Conservation (phyloP, 1,284 basidiomycete species). For the Rhodotorula glutinis region DNA sequence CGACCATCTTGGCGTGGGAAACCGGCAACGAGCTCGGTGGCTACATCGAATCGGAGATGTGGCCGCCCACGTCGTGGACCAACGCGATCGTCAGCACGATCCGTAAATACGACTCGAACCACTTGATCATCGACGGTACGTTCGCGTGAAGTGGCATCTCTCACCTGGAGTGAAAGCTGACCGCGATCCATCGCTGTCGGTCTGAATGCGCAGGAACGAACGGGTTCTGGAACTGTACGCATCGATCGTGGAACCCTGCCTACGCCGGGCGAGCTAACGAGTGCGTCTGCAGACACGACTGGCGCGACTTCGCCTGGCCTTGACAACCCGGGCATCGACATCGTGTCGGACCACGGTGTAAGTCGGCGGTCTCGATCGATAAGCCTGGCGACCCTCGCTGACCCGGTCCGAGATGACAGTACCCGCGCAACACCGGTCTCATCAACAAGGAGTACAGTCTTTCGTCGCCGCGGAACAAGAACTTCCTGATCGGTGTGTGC, state of each 20-base stretch:
- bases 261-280: too few species aligned
- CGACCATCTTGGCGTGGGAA: slow-evolving; percentile 39
- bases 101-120: slow-evolving; percentile 10
- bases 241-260: too few species aligned
- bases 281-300: neutral
- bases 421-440: slow-evolving; percentile 15
- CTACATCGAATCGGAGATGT: slow-evolving; percentile 25
- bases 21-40: slow-evolving; percentile 39
- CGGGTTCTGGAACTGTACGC: slow-evolving; percentile 24
- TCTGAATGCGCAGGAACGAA: neutral
- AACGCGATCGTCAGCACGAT: slow-evolving; percentile 16
- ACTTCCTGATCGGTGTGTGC: slow-evolving; percentile 8
- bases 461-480: neutral
- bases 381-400: neutral
- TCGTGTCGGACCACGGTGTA: slow-evolving; percentile 25
- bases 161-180: neutral
- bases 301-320: slow-evolving; percentile 7
- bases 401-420: neutral
- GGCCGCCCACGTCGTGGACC: slow-evolving; percentile 31
- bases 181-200: neutral
- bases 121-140: slow-evolving; percentile 35
- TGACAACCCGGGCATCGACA: neutral
- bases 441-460: slow-evolving; percentile 3
- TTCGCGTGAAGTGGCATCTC: neutral
- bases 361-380: neutral